Evolutionary conservation across 2,329 filamentous ascomycete species (phyloP).

Genomic region (Ophiocordyceps camponoti-floridani): DNA sequence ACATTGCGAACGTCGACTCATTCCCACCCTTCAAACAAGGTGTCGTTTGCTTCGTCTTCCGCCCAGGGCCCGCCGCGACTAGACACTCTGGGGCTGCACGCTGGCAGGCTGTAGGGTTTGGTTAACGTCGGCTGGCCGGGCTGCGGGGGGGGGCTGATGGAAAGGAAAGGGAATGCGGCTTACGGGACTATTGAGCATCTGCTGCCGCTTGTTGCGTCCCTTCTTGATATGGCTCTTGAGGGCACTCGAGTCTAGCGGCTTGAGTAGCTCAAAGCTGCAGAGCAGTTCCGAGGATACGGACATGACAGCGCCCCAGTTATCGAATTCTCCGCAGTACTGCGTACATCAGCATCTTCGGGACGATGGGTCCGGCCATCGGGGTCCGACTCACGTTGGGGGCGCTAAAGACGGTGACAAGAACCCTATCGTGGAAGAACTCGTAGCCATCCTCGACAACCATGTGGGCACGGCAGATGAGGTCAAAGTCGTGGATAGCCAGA

Average conservation of each 20-base stretch:
- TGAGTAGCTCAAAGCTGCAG: conserved; percentile 92
- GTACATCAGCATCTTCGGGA: conserved; percentile 13
- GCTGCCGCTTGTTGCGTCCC: conserved; percentile 82
- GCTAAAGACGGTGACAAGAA: conserved; percentile 92
- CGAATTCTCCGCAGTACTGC: conserved; percentile 94
- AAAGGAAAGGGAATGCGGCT: conserved; percentile 21
- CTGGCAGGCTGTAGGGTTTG: conserved; percentile 27
- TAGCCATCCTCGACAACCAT: conserved; percentile 99
- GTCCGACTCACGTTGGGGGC: conserved; percentile 69
- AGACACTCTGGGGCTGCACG: conserved; percentile 39
- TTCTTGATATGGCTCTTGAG: conserved; percentile 99
- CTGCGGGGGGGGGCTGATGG: not conserved
- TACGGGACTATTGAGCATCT: conserved; percentile 91
- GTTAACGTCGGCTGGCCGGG: conserved; percentile 1
- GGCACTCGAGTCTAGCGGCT: conserved; percentile 87
- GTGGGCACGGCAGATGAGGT: conserved; percentile 89
- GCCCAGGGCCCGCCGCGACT: conserved; percentile 2
- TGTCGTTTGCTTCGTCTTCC: not conserved
- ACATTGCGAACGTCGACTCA: not conserved
- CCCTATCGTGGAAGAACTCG: conserved; percentile 92
- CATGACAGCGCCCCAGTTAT: conserved; percentile 99
- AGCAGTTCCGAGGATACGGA: conserved; percentile 85
- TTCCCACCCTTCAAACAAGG: not conserved
- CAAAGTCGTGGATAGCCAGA: conserved; percentile 84
- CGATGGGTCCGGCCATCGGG: not conserved